Evolutionary conservation across 1,139 yeast species (phyloP), one percentile per base, ranked within the genome.

Genomic region (Geotrichum bryndzae): DNA sequence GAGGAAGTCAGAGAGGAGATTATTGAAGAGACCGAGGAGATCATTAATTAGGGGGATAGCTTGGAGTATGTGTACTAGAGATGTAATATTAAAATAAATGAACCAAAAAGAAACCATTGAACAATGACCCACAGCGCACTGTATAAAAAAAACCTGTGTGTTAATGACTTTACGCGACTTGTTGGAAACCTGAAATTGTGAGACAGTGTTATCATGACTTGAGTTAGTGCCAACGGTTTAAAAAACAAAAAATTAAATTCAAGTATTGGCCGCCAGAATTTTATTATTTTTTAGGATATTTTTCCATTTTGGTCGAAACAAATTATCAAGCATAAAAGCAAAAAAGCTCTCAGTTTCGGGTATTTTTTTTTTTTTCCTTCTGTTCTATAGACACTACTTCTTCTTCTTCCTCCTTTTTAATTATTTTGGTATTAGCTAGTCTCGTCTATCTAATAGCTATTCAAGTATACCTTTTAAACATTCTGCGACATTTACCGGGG

Each of bases 1-100:
- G 90, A 84, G 66, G 94, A 88, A 73, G 78, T 82, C 60, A 84
- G 85, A 67, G 90, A 87, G 73, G 89, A 85, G 70, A 84, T 88
- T 70, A 80, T 86, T 67, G 96, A 90, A 76, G 94, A 81, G 73
- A 84, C 81, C 69, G 96, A 88, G 76, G 97, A 90, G 76, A 79
- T 87, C 70, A 82, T 89, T 64, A 90, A 85, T 69, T 75, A 72
- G 62, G 70, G 66, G 67, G 71, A 69, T 58, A 73, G 71, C 33
- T 65, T 62, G 61, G 29, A 46, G 23, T 23, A 15, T 15, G 41
- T 41, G 18, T 41, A 41, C 48, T 41, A 41, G 48, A 41, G 48
- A 41, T 41, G 48, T 41, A 41, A n/a, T 41, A 41, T 41, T 10
- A n/a, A 38, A 59, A 58, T 15, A 29, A 35, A 41, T 41, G 48